A percentile compares a stretch with the other conserved stretches of the same genome.
phyloP scores from a whole-genome alignment of 306 rosid genomes.

The Purshia tridentata region DNA sequence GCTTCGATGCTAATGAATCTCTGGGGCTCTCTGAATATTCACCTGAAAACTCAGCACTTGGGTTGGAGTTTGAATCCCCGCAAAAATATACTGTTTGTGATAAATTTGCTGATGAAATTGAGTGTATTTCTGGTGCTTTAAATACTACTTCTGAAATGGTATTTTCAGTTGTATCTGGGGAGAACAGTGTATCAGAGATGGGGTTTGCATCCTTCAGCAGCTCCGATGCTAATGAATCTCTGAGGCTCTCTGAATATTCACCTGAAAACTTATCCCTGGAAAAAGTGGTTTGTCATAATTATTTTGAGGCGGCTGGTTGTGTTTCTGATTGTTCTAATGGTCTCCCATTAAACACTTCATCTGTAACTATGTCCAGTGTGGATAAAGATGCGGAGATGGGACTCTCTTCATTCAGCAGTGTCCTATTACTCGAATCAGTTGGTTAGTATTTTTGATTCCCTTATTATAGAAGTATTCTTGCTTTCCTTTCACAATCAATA shows the following conservation, averaged over 20 bases:
- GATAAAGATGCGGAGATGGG: slow-evolving; percentile 25
- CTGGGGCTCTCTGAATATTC: slow-evolving; percentile 32
- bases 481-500: slow-evolving; percentile 1
- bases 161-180: slow-evolving; percentile 26
- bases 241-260: slow-evolving; percentile 28
- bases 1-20: slow-evolving; percentile 28
- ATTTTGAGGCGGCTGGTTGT: slow-evolving; percentile 22
- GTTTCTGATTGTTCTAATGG: slow-evolving; percentile 28
- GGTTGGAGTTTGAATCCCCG: slow-evolving; percentile 16
- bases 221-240: slow-evolving; percentile 22
- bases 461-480: slow-evolving; percentile 1
- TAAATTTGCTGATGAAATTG: slow-evolving; percentile 13
- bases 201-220: slow-evolving; percentile 24
- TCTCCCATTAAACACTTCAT: slow-evolving; percentile 25
- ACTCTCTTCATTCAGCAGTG: slow-evolving; percentile 33
- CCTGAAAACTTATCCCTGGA: slow-evolving; percentile 13
- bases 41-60: slow-evolving; percentile 18
- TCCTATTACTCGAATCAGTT: slow-evolving; percentile 33
- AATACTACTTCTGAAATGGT: slow-evolving; percentile 14
- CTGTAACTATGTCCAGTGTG: slow-evolving; percentile 24
- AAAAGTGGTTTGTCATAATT: slow-evolving; percentile 25
- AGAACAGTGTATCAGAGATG: slow-evolving; percentile 19
- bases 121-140: slow-evolving; percentile 20
- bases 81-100: slow-evolving; percentile 13
- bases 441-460: slow-evolving; percentile 42